Evolutionary conservation across 2,329 filamentous ascomycete species (phyloP).

Genomic region (Aspergillus alliaceus): DNA sequence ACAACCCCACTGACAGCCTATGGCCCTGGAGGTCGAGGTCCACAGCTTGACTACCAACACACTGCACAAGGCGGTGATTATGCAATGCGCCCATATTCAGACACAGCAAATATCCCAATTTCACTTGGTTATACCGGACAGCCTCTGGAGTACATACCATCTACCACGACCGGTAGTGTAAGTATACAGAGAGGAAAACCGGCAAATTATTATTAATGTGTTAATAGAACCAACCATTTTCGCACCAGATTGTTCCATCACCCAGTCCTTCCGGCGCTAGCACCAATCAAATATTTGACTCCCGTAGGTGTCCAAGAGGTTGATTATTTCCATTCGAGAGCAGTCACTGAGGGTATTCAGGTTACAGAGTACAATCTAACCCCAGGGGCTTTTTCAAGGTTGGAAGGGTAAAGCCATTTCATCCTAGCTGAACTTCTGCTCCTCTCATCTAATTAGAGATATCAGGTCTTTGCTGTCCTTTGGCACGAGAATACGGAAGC

Average conservation of each 20-base stretch:
- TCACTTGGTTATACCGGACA: neutral
- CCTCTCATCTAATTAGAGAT: neutral
- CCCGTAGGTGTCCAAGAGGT: neutral
- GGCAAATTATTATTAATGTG: neutral
- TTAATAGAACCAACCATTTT: neutral
- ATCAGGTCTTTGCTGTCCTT: conserved; percentile 31
- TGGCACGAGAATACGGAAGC: conserved; percentile 31
- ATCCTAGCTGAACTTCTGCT: no score
- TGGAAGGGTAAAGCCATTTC: conserved; percentile 15
- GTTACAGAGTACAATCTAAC: neutral
- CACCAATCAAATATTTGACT: neutral
- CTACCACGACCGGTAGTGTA: neutral
- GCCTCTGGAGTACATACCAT: no score
- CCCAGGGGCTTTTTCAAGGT: conserved; percentile 15
- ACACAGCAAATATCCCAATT: neutral
- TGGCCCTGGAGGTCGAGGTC: neutral
- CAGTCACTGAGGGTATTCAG: neutral
- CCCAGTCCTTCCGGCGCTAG: neutral
- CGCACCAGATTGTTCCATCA: no score
- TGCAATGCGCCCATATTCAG: no score
- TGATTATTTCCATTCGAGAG: no score
- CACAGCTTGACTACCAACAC: neutral
- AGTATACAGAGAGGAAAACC: neutral
- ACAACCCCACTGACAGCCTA: neutral
- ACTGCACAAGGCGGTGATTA: neutral